These are phyloP conservation scores for Boletus eberwhitei DNA, from an alignment of 768 basidiomycete genomes.

Conservation along the genomic window DNA sequence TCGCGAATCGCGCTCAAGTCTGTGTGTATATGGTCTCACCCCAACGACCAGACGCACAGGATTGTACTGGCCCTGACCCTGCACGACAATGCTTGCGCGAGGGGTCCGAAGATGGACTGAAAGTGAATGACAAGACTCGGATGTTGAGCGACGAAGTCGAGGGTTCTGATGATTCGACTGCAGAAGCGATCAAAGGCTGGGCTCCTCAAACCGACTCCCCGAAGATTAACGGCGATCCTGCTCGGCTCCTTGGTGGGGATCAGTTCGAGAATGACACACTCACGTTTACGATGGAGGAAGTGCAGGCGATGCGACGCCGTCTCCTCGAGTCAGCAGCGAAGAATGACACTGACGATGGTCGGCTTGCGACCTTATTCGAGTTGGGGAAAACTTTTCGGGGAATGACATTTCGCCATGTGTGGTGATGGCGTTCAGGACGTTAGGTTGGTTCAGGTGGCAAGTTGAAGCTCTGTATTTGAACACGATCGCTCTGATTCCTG, in stretches of 20 bases:
- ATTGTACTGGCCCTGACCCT: neutral
- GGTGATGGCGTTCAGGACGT: slow-evolving; percentile 13
- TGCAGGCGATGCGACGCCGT: slow-evolving; percentile 13
- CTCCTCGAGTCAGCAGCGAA: slow-evolving; percentile 8
- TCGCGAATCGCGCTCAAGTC: slow-evolving; percentile 23
- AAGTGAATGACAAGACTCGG: neutral
- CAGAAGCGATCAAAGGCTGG: neutral
- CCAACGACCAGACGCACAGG: neutral
- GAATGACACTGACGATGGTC: slow-evolving; percentile 2
- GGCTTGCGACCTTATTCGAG: slow-evolving; percentile 20
- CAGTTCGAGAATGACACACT: slow-evolving; percentile 7
- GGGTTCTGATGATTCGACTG: neutral
- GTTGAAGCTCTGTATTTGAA: neutral
- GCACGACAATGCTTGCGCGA: neutral
- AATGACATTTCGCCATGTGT: slow-evolving; percentile 23
- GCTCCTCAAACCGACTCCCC: neutral
- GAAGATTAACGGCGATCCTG: neutral
- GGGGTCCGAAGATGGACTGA: neutral
- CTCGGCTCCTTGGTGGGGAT: neutral
- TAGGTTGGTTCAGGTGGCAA: neutral
- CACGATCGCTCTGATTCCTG: neutral
- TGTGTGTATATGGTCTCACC: slow-evolving; percentile 18
- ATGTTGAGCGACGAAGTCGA: neutral
- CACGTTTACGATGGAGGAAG: slow-evolving; percentile 17
- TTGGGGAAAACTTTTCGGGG: slow-evolving; percentile 20